Evolutionary conservation across 1,284 basidiomycete genomes (phyloP).

Genomic region (Apiotrichum gracile): DNA sequence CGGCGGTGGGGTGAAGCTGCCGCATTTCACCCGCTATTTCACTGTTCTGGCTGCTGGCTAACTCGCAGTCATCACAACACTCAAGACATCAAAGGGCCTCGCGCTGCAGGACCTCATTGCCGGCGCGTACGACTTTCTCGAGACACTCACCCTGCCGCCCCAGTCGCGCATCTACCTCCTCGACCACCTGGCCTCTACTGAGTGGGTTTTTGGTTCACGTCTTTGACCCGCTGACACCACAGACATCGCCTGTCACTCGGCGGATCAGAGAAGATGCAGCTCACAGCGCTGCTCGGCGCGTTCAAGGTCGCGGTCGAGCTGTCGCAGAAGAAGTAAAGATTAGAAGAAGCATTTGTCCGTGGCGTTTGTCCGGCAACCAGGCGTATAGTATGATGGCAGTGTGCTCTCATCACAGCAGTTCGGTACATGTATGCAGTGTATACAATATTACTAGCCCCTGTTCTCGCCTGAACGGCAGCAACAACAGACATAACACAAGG

Average conservation of each 20-base stretch:
- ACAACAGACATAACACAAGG: neutral
- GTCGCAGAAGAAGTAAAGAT: constrained; percentile 48
- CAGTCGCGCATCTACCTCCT: constrained; percentile 84
- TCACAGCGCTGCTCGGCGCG: constrained; percentile 83
- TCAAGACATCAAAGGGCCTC: constrained; percentile 88
- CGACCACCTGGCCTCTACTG: constrained; percentile 81
- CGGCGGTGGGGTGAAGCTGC: too few species aligned
- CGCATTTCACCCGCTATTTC: too few species aligned
- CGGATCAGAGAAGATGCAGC: constrained; percentile 87
- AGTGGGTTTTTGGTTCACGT: constrained; percentile 60
- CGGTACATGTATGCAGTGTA: constrained; percentile 14
- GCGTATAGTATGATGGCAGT: neutral
- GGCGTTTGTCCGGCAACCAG: too few species aligned
- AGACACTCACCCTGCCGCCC: constrained; percentile 76
- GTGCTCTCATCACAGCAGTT: neutral
- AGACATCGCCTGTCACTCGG: constrained; percentile 91
- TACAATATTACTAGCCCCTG: constrained; percentile 7
- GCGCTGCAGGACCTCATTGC: constrained; percentile 93
- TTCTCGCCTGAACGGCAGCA: neutral
- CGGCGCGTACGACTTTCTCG: constrained; percentile 85
- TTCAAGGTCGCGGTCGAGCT: constrained; percentile 89
- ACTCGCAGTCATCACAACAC: constrained; percentile 65
- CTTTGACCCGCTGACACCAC: constrained; percentile 3
- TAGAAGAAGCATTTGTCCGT: too few species aligned
- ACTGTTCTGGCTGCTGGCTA: neutral